These are phyloP conservation scores for Euphorbia schlechtendalii DNA, from an alignment of 441 rosid species.

Conservation along the genomic window DNA sequence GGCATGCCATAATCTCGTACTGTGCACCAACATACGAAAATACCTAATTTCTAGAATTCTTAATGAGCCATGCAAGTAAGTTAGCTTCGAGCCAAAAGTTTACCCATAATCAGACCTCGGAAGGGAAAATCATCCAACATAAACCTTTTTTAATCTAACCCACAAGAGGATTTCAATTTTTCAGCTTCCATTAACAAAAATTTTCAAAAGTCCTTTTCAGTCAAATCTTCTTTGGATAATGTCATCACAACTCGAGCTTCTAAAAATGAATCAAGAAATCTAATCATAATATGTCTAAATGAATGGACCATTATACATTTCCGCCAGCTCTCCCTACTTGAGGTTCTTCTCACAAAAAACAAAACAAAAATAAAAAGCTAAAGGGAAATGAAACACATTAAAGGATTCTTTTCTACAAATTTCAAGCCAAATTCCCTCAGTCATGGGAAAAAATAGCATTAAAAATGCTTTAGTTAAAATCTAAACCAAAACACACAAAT, in stretches of 20 bases:
- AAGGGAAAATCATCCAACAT: neutral
- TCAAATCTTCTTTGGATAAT: neutral
- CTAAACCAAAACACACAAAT: neutral
- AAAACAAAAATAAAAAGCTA: neutral
- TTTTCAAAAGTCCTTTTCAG: neutral
- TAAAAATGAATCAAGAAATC: neutral
- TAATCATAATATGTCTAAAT: neutral
- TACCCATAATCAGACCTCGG: neutral
- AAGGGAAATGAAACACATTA: neutral
- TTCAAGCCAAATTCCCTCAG: neutral
- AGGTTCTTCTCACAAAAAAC: neutral
- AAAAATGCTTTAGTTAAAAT: neutral
- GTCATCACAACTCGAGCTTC: neutral
- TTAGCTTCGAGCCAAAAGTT: neutral
- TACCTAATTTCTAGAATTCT: neutral
- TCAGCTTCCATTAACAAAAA: slow-evolving; percentile 3
- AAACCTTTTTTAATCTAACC: slow-evolving; percentile 1
- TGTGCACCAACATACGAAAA: neutral
- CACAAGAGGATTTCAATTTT: neutral
- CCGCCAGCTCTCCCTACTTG: neutral
- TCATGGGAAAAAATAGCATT: neutral
- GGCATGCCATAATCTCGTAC: neutral
- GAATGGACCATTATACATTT: neutral
- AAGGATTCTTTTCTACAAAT: neutral
- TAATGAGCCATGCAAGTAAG: neutral